phyloP scores from a whole-genome alignment of 2,329 filamentous ascomycete species.

The Cordyceps tenuipes region DNA sequence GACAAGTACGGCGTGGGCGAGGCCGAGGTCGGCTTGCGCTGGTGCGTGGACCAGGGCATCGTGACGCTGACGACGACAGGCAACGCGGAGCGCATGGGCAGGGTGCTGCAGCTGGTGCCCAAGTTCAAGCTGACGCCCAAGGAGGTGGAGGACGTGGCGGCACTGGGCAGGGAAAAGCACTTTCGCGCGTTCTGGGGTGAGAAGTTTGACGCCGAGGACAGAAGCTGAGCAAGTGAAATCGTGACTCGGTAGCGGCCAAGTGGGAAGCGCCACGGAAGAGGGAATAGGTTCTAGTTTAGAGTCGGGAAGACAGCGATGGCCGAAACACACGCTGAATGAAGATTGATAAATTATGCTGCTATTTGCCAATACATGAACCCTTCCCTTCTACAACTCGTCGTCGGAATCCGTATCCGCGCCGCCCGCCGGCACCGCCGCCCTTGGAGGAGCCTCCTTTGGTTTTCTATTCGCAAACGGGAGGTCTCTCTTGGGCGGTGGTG shows the following conservation, averaged over 20 bases:
- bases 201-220: conserved; percentile 45
- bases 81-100: conserved; percentile 48
- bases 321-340: neutral
- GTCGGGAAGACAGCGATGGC: neutral
- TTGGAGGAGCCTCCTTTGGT: conserved; percentile 18
- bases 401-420: conserved; percentile 43
- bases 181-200: conserved; percentile 51
- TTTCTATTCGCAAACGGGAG: conserved; percentile 38
- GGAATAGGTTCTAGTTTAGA: neutral
- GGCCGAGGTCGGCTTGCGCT: conserved; percentile 50
- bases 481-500: conserved; percentile 29
- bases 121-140: conserved; percentile 50
- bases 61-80: conserved; percentile 52
- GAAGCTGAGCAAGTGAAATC: conserved; percentile 16
- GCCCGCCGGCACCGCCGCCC: conserved; percentile 17
- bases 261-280: neutral
- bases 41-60: conserved; percentile 51
- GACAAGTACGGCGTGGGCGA: conserved; percentile 50
- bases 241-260: neutral
- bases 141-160: conserved; percentile 49
- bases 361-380: neutral
- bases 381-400: conserved; percentile 38
- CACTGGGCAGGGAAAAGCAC: conserved; percentile 51
- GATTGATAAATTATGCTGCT: neutral
- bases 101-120: conserved; percentile 42